Conservation (phyloP, 2,329 filamentous ascomycete genomes). For the Paecilomyces formosus region DNA sequence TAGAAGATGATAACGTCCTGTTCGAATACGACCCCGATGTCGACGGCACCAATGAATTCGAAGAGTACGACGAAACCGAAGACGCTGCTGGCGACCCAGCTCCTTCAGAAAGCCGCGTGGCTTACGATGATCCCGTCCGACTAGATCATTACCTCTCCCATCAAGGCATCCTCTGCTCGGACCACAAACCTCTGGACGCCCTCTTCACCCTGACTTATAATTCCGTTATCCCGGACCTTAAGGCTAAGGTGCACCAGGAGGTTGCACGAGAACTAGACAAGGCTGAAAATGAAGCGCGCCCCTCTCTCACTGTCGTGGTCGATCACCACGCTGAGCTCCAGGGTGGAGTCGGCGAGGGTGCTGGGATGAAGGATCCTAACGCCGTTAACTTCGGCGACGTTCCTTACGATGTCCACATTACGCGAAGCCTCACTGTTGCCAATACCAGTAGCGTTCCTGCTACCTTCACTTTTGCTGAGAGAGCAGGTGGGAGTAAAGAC, state of each 20-base stretch:
- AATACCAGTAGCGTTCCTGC: slow-evolving; percentile 84
- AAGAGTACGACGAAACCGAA: slow-evolving; percentile 51
- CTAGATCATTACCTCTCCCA: slow-evolving; percentile 75
- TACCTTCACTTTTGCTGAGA: slow-evolving; percentile 71
- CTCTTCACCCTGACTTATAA: slow-evolving; percentile 81
- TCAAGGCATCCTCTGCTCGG: slow-evolving; percentile 82
- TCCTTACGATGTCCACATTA: slow-evolving; percentile 58
- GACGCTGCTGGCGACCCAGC: slow-evolving; percentile 38
- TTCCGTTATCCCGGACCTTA: slow-evolving; percentile 75
- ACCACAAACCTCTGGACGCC: slow-evolving; percentile 86
- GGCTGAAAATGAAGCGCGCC: slow-evolving; percentile 82
- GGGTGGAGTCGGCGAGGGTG: slow-evolving; percentile 29
- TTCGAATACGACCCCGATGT: slow-evolving; percentile 86
- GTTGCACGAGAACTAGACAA: slow-evolving; percentile 83
- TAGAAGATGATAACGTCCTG: slow-evolving; percentile 71
- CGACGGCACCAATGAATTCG: slow-evolving; percentile 53
- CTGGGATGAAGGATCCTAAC: slow-evolving; percentile 33
- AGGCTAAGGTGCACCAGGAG: slow-evolving; percentile 75
- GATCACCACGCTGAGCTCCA: slow-evolving; percentile 45
- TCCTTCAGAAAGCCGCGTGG: slow-evolving; percentile 17
- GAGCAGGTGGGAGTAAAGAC: slow-evolving; percentile 46
- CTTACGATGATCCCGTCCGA: slow-evolving; percentile 42
- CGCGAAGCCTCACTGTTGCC: slow-evolving; percentile 69
- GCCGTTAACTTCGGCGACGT: slow-evolving; percentile 74
- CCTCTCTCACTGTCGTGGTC: slow-evolving; percentile 72